Base-by-base conservation (phyloP, 495 filamentous ascomycete species). In the Penicillium verhagenii region DNA sequence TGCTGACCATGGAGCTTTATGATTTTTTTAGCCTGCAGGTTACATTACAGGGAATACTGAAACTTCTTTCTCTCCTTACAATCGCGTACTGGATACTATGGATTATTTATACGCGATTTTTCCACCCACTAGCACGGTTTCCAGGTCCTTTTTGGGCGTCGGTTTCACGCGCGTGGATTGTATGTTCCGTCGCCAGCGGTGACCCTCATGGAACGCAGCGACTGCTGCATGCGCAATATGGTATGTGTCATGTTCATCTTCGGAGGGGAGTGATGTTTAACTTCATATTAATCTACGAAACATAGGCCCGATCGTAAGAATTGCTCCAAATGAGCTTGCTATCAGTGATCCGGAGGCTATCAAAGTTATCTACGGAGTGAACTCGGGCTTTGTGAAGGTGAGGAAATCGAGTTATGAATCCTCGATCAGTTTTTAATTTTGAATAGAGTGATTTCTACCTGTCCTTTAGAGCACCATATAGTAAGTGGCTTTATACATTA, bases 131-230 rank as follows among this genome's bases (percentile, higher is more conserved):
- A 1, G 54, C 70, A 3, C 57, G 58, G 16, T 81, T 81, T 52
- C 81, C 80, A 0, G 80, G 80, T 14, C 80, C 80, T 1, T 82
- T 81, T 59, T 79, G 74, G 76, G 80, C 64, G 11, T 71, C 63
- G 14, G 72, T 82, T 4, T 79, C 80, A 21, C 64, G 75, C 26
- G 64, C 82, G 2, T 81, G 77, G 72, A 68, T 80, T 42, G 72
- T 75, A 39, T 74, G 73, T 14, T 50, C 51, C 20, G 48, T 60
- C 1, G 24, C 33, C 16, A 43, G 53, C 10, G 58, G 59, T 3
- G 31, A 60, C 28, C 38, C 56, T 1, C 50, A 60, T n/a, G 47
- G 29, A 13, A 58, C 38, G 24, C 63, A 65, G 16, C 40, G 40
- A 6, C 5, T 43, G 25, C 54, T 66, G 31, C 63, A 66, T 38